Base-by-base conservation (phyloP, 2,329 filamentous ascomycete species). In the Penicillium thymicola region DNA sequence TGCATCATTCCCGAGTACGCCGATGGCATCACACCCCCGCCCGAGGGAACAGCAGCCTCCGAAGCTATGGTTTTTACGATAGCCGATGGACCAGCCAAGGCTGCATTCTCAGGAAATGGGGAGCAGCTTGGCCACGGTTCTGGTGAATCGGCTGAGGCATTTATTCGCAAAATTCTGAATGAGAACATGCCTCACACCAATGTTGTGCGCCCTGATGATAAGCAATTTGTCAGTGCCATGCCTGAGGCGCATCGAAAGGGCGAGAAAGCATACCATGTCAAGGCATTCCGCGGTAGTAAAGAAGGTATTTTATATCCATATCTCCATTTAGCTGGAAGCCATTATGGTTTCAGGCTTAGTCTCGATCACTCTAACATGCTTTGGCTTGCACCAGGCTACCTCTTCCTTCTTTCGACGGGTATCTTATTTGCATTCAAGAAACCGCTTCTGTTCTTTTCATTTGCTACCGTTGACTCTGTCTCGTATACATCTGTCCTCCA, bases 351-450 rank as follows among this genome's bases (percentile, higher is more conserved):
- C 27, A 5, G 11, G 11, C 32, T 42, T 41, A 23, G 13, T 41
- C 16, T 44, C 4, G 18, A 11, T 57, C n/a, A 13, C 45, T 28
- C 28, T 55, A 42, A 50, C 59, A 57, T 57, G n/a, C 13, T 21
- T 8, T 49, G 36, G 6, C 25, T 25, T n/a, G n/a, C 13, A 10
- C 27, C 57, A 85, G 84, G 85, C 38, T 87, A 83, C 65, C 77
- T 88, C 14, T 87, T 85, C 75, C 81, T 87, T 68, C 78, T 86
- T 11, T 77, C 81, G 21, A 80, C 78, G 9, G 85, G 85, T 32
- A 83, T 88, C 46, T 70, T 87, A 40, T 87, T 83, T 66, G 85
- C 82, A 40, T 87, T 86, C 77, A 87, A 86, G 66, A 88, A 87
- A 65, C 85, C 85, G 0, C 74, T 88, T 25, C 70, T 81, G 9